Evolutionary conservation across 371 early-diverging fungal species (phyloP), one percentile per base, ranked within the genome.

Genomic region (Zopfochytrium polystomum): DNA sequence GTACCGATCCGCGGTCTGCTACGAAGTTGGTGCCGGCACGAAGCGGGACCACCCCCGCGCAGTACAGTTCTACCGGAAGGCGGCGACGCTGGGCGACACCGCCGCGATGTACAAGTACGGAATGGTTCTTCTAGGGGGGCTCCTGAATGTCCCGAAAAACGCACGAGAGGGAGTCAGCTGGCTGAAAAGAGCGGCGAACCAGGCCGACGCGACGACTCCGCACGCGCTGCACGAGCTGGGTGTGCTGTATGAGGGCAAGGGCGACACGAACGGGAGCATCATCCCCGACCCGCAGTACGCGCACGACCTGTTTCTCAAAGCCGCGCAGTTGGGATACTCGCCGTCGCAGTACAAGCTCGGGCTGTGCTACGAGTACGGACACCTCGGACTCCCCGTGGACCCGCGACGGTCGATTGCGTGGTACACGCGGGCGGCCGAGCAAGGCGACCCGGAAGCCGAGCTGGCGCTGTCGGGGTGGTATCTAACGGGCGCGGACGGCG

Each of bases 71-170:
- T 98, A 90, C 71, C 85, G 93, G 67, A 95, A 95, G 74, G 90
- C 95, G 0, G 96, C 98, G 7, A 86, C 90, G 35, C 74, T 92
- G 55, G 92, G 95, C n/a, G 93, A 96, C 63, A 86, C 89, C 18
- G 84, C 87, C 0, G 95, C 95, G 32, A 95, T 98, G 95, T 95
- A 92, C 81, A 96, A 95, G 75, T 76, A 95, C 15, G 98, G 95
- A 6, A 84, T 93, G 74, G 75, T 76, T 29, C 58, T 92, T 51
- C 65, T 95, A 68, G 87, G 90, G 64, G 96, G 95, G 0, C 68
- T 82, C 62, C 78, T 90, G 58, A 85, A 83, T 3, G 84, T 86
- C 52, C 64, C 27, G 18, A 60, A 58, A 32, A 85, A 87, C 57
- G 88, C 87, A 23, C 81, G 91, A 18, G 95, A 97, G 65, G 96